Base-by-base conservation (phyloP, 352 stramenopile species). In the Peronospora destructor region DNA sequence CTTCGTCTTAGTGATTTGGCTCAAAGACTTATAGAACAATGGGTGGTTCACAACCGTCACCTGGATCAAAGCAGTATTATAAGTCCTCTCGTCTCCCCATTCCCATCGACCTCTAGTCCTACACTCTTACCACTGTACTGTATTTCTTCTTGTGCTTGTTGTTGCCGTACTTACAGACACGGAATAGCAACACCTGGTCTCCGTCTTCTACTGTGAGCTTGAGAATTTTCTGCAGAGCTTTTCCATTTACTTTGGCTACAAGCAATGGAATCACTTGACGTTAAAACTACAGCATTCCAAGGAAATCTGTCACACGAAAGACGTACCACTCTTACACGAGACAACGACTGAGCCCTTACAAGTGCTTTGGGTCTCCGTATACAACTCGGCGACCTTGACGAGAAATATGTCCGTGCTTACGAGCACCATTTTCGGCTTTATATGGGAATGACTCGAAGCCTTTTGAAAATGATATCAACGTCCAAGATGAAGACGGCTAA, bases 91-190 rank as follows among this genome's bases (percentile, higher is more conserved):
- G 19, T 12, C 16, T 16, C 19, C 29, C 37, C 23, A 26, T 41
- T 4, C 17, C 37, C 13, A 25, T 45, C 14, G 0, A 32, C 11
- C 17, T 42, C 37, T 30, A 14, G 19, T 1, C 3, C 23, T 49
- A 9, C 5, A 41, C 3, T 39, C 62, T 28, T 62, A 88, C 81
- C 58, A 77, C 66, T 7, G 81, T 81, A 58, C 78, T 88, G 61
- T 78, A 82, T 63, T 92, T 92, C 56, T 70, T 74, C 75, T 92
- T 92, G 73, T 90, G 78, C 61, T 83, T 83, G 60, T 92, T 92
- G 68, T 92, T 92, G 53, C 81, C 81, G 49, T 90, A 89, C 36
- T 88, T 84, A 45, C 60, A 74, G 9, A 67, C 76, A 42, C 78
- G 81, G 46, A 89, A 88, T 39, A 90, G 69, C 61, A 88, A 53